Conservation (phyloP, 192 early-diverging fungal genomes). For the Globomyces pollinis-pini region DNA sequence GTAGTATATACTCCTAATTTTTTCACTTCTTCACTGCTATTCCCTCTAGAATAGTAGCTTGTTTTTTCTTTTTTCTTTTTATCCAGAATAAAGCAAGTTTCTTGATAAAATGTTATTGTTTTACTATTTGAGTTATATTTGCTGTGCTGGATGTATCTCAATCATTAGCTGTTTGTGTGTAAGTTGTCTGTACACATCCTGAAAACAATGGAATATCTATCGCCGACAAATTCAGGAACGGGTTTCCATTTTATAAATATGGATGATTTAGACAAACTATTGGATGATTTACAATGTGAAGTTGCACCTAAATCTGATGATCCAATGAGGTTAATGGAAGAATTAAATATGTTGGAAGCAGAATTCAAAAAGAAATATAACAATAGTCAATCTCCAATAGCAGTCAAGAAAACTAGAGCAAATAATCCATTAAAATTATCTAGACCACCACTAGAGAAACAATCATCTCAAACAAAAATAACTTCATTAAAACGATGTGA, state of each 20-base stretch:
- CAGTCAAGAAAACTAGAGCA: neutral
- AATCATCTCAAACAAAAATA: neutral
- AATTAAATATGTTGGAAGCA: neutral
- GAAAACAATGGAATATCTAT: no score
- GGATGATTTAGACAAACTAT: conserved; percentile 11
- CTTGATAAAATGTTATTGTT: no score
- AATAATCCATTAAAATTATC: neutral
- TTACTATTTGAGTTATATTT: no score
- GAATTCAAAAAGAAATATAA: neutral
- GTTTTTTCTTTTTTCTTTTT: no score
- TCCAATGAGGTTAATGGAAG: neutral
- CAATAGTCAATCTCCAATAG: neutral
- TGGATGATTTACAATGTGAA: conserved; percentile 7
- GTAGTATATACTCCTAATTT: no score
- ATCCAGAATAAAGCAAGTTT: no score
- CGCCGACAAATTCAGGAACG: no score
- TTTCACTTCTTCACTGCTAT: no score
- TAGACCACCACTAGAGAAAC: neutral
- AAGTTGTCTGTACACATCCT: no score
- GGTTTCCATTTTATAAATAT: neutral
- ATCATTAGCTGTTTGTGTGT: no score
- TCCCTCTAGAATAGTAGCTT: no score
- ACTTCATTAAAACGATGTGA: neutral
- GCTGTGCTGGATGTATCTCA: no score
- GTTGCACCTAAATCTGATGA: neutral